Evolutionary conservation across 352 stramenopile genomes (phyloP).

Genomic region (Pythium aphanidermatum): DNA sequence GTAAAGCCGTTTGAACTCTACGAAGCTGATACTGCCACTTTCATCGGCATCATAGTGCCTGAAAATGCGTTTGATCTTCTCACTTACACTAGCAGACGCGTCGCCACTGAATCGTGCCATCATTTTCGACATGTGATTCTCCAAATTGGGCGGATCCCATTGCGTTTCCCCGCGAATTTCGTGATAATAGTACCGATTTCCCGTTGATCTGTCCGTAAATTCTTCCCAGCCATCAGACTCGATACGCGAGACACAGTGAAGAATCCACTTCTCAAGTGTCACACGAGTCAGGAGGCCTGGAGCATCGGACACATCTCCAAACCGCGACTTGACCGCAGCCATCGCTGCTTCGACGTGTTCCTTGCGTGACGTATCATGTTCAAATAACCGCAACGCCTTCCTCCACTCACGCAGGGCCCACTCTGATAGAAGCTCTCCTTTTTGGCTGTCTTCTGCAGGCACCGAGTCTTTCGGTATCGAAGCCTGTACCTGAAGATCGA

Average conservation of each 20-base stretch:
- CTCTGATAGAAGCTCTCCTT: background rate
- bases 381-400: constrained; percentile 26
- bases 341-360: constrained; percentile 28
- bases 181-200: constrained; percentile 62
- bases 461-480: background rate
- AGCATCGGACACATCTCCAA: constrained; percentile 1
- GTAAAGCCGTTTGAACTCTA: constrained; percentile 56
- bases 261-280: constrained; percentile 31
- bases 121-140: constrained; percentile 41
- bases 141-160: constrained; percentile 59
- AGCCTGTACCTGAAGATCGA: constrained; percentile 35
- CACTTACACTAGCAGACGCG: constrained; percentile 25
- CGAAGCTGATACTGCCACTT: constrained; percentile 46
- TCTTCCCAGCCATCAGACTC: constrained; percentile 57
- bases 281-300: constrained; percentile 17
- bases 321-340: constrained; percentile 19
- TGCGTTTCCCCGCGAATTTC: constrained; percentile 45
- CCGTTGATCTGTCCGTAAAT: constrained; percentile 24
- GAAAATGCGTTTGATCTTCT: constrained; percentile 63
- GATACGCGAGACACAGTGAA: constrained; percentile 35
- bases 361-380: constrained; percentile 25
- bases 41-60: constrained; percentile 63
- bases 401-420: constrained; percentile 25
- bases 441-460: background rate
- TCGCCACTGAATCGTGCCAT: constrained; percentile 34